Conservation (phyloP, 495 filamentous ascomycete species). For the Tuber aestivum region DNA sequence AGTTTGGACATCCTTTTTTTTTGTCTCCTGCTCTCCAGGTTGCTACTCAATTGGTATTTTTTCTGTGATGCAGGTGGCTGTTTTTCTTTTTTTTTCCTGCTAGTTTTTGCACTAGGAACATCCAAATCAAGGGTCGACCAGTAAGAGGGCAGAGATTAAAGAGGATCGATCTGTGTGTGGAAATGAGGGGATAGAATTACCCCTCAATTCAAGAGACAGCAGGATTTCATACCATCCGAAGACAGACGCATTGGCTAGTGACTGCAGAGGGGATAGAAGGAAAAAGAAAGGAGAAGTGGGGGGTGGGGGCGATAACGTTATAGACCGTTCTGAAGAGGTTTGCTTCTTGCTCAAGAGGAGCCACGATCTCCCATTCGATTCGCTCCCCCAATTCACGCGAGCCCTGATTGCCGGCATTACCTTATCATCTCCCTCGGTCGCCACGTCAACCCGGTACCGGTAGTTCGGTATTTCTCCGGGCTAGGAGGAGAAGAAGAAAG, state of each 20-base stretch:
- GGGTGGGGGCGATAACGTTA: neutral
- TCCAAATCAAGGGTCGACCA: neutral
- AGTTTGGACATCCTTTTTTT: neutral
- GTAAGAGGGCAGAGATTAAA: neutral
- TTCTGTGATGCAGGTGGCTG: neutral
- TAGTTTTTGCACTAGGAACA: neutral
- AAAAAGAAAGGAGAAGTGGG: neutral
- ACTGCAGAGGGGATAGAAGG: neutral
- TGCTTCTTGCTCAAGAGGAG: neutral
- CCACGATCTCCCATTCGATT: neutral
- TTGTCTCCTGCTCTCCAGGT: neutral
- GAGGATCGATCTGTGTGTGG: neutral
- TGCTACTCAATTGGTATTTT: neutral
- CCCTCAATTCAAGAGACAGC: neutral
- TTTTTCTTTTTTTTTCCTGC: neutral
- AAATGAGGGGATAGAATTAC: constrained; percentile 1
- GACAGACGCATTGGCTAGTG: neutral
- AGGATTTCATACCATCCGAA: neutral
- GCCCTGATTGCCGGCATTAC: neutral
- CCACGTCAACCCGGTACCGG: neutral
- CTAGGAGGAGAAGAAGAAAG: neutral
- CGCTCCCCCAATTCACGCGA: neutral
- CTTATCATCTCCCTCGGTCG: neutral
- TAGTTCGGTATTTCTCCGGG: neutral
- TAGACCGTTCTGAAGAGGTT: neutral